These are phyloP conservation scores for Aspergillus luchuensis DNA, from an alignment of 2,329 filamentous ascomycete species.

Conservation along the genomic window DNA sequence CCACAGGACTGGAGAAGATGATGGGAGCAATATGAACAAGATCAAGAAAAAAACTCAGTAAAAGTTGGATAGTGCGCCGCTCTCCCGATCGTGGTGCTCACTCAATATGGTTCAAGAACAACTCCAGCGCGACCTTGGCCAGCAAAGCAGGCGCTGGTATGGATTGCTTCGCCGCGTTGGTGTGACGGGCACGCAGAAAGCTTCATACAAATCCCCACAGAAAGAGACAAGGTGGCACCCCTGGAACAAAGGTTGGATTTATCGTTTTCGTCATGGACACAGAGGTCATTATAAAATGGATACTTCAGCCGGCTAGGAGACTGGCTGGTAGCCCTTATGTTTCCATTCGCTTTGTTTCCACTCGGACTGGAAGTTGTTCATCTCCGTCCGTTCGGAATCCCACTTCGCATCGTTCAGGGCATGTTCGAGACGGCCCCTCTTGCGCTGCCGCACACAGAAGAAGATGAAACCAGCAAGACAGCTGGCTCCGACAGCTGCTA, in stretches of 20 bases:
- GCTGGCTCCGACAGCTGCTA: slow-evolving; percentile 37
- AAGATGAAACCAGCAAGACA: slow-evolving; percentile 42
- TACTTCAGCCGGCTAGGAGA: slow-evolving; percentile 16
- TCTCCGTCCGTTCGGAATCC: slow-evolving; percentile 41
- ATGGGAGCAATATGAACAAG: slow-evolving; percentile 12
- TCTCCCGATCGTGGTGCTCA: slow-evolving; percentile 8
- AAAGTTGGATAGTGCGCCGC: neutral
- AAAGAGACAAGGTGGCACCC: slow-evolving; percentile 9
- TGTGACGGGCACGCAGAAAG: slow-evolving; percentile 3
- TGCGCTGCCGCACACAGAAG: slow-evolving; percentile 55
- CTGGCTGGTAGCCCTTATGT: slow-evolving; percentile 32
- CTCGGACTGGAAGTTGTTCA: slow-evolving; percentile 41
- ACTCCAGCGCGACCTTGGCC: slow-evolving; percentile 20
- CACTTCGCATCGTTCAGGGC: slow-evolving; percentile 52
- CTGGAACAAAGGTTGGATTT: slow-evolving; percentile 1
- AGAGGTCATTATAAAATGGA: slow-evolving; percentile 7
- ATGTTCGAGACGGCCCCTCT: slow-evolving; percentile 52
- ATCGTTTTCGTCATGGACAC: slow-evolving; percentile 17
- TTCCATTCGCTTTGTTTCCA: slow-evolving; percentile 43
- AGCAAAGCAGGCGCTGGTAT: slow-evolving; percentile 21
- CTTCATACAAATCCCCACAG: slow-evolving; percentile 10
- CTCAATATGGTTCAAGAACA: slow-evolving; percentile 4
- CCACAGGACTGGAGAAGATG: neutral
- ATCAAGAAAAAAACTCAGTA: neutral
- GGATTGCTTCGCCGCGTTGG: slow-evolving; percentile 10